Conservation (phyloP, 2,329 filamentous ascomycete species). For the Bertia moriformis region DNA sequence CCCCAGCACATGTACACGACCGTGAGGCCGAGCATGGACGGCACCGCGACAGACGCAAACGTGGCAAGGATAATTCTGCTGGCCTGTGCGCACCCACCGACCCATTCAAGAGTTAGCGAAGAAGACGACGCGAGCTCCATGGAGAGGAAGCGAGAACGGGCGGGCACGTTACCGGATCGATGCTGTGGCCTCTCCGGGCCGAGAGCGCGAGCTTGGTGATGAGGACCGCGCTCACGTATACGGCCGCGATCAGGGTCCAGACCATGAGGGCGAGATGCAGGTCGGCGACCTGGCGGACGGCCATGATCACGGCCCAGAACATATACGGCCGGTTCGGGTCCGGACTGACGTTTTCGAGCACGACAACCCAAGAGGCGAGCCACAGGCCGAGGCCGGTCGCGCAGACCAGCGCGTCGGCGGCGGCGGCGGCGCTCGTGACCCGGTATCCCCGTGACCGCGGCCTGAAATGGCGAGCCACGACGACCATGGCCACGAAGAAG, state of each 20-base stretch:
- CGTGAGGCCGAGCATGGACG: not conserved
- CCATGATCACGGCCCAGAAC: not conserved
- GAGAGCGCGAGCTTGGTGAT: not conserved
- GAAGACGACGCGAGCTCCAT: no score
- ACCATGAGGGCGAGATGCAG: not conserved
- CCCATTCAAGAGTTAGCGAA: no score
- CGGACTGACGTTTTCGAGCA: not conserved
- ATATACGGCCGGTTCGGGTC: not conserved
- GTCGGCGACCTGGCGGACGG: not conserved
- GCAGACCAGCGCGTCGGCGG: not conserved
- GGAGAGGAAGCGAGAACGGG: no score
- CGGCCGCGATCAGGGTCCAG: not conserved
- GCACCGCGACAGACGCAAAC: not conserved
- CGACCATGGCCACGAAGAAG: not conserved
- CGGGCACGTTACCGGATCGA: not conserved
- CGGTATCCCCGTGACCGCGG: no score
- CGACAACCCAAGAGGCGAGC: not conserved
- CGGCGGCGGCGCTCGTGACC: not conserved
- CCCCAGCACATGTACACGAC: not conserved
- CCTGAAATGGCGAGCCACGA: not conserved
- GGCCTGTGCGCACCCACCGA: no score
- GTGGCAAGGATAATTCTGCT: not conserved
- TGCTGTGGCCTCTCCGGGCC: not conserved
- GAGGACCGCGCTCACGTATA: not conserved
- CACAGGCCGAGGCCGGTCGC: not conserved